Evolutionary conservation across 164 flowering plant species (phyloP).

Genomic region (Chimonanthus salicifolius): DNA sequence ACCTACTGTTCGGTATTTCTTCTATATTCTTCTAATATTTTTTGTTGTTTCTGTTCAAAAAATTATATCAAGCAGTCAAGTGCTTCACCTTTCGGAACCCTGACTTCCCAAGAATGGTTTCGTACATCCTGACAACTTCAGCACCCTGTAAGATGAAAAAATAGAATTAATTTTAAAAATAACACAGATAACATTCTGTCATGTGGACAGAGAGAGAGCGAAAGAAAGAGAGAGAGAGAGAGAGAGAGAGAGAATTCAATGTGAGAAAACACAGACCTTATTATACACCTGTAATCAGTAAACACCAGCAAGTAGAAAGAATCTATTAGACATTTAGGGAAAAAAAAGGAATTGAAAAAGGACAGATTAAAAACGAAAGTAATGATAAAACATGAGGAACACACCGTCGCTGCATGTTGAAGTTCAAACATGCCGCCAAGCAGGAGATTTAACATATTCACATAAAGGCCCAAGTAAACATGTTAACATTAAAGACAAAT

Average conservation of each 20-base stretch:
- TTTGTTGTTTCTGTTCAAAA: no score
- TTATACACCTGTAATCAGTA: constrained; percentile 69
- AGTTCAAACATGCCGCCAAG: not conserved
- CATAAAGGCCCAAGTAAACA: constrained; percentile 9
- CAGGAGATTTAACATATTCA: not conserved
- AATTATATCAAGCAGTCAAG: not conserved
- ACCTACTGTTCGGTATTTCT: no score
- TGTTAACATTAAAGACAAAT: constrained; percentile 3
- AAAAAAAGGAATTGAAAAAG: constrained; percentile 2
- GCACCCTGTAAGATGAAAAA: constrained; percentile 56
- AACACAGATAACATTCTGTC: no score
- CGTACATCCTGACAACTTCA: constrained; percentile 99
- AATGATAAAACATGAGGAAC: not conserved
- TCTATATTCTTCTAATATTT: no score
- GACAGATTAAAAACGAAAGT: not conserved
- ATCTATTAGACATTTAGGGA: constrained; percentile 9
- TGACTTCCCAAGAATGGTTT: constrained; percentile 72
- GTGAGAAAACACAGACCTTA: constrained; percentile 49
- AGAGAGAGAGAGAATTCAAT: not conserved
- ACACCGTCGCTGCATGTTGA: constrained; percentile 69
- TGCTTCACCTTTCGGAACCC: constrained; percentile 76
- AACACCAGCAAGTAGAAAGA: not conserved
- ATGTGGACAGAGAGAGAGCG: not conserved
- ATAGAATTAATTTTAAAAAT: not conserved
- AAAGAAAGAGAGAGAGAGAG: not conserved